Percentiles rank a stretch among this genome's conserved stretches.
Evolutionary conservation across 805 yeast species (phyloP).

Genomic region (Metschnikowia santaceciliae): DNA sequence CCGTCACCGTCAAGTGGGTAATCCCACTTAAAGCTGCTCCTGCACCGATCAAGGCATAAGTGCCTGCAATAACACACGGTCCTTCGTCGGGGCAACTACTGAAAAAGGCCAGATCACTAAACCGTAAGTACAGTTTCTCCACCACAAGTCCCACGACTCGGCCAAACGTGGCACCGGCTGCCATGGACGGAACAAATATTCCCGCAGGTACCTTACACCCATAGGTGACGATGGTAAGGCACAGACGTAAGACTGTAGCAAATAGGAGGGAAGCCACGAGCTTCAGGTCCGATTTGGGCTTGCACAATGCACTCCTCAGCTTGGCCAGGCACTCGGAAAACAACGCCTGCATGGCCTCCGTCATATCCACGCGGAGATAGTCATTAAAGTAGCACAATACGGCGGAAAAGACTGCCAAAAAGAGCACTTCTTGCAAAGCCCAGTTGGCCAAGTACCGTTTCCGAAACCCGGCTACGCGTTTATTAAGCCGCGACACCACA

Average conservation of each 20-base stretch:
- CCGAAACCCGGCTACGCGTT: conserved; percentile 72
- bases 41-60: conserved; percentile 94
- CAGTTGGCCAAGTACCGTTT: conserved; percentile 56
- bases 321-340: conserved; percentile 73
- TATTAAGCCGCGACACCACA: conserved; percentile 67
- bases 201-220: conserved; percentile 98
- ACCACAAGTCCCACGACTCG: conserved; percentile 76
- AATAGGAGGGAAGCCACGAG: conserved; percentile 52
- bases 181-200: conserved; percentile 94
- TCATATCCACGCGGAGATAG: conserved; percentile 84
- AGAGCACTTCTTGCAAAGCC: conserved; percentile 68
- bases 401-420: conserved; percentile 67
- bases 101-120: conserved; percentile 35
- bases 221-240: conserved; percentile 77
- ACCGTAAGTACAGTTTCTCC: conserved; percentile 36
- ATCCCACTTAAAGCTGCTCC: conserved; percentile 94
- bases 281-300: conserved; percentile 23
- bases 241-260: conserved; percentile 71
- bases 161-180: conserved; percentile 94
- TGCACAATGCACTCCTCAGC: conserved; percentile 42
- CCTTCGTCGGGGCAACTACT: conserved; percentile 30
- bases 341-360: conserved; percentile 86
- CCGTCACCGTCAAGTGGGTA: conserved; percentile 87
- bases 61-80: conserved; percentile 81
- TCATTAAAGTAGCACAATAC: conserved; percentile 77